Evolutionary conservation across 495 filamentous ascomycete species (phyloP).

Genomic region (Xylaria telfairii): DNA sequence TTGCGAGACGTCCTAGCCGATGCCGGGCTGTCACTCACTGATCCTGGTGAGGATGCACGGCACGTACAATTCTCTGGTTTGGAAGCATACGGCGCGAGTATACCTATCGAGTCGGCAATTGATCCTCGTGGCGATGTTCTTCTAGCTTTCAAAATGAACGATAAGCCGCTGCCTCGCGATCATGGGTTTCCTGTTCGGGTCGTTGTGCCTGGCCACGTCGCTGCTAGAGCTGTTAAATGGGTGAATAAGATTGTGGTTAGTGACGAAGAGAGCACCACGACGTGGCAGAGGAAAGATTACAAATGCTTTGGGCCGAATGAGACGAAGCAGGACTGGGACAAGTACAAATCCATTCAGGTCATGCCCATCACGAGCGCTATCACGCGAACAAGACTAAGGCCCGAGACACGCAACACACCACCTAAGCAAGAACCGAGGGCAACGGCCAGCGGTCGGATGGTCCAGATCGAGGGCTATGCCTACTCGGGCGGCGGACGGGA

Average conservation of each 20-base stretch:
- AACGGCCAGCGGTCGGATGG: conserved; percentile 31
- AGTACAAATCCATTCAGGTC: conserved; percentile 61
- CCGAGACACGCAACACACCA: neutral
- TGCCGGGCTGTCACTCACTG: conserved; percentile 46
- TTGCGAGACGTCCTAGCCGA: conserved; percentile 65
- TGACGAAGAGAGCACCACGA: conserved; percentile 61
- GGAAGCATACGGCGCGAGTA: conserved; percentile 66
- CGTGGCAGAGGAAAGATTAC: conserved; percentile 69
- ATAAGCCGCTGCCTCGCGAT: conserved; percentile 57
- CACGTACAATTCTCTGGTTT: conserved; percentile 65
- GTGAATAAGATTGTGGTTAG: conserved; percentile 64
- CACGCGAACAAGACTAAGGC: conserved; percentile 40
- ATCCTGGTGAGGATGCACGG: conserved; percentile 43
- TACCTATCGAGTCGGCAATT: conserved; percentile 62
- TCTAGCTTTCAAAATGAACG: conserved; percentile 67
- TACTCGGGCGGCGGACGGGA: conserved; percentile 65
- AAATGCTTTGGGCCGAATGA: conserved; percentile 67
- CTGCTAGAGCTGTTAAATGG: conserved; percentile 71
- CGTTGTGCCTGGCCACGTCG: conserved; percentile 66
- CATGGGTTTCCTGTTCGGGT: conserved; percentile 67
- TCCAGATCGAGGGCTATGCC: conserved; percentile 61
- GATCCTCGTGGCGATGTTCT: conserved; percentile 64
- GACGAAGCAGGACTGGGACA: conserved; percentile 61
- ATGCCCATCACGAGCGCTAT: conserved; percentile 65
- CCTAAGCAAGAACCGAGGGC: neutral